phyloP scores from a whole-genome alignment of 495 filamentous ascomycete species.

The Pyrenula aspistea region DNA sequence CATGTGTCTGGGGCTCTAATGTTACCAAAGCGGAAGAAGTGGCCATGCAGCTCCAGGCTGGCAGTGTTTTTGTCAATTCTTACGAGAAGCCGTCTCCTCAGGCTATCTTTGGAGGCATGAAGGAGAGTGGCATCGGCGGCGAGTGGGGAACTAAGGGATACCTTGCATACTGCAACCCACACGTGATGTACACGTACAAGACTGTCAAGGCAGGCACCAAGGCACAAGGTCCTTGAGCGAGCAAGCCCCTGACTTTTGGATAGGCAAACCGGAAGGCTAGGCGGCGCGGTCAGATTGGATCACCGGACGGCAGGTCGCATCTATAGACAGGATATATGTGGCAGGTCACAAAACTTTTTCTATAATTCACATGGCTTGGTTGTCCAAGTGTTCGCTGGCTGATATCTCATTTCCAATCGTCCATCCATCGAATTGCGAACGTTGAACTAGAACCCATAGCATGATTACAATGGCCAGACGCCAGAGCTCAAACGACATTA shows the following conservation, averaged over 20 bases:
- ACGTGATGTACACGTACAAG: constrained; percentile 12
- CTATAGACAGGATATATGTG: not conserved
- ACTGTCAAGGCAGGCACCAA: not conserved
- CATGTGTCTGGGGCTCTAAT: constrained; percentile 44
- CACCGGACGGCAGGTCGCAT: not conserved
- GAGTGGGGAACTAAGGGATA: constrained; percentile 50
- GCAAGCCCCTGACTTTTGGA: not conserved
- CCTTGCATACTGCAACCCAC: constrained; percentile 46
- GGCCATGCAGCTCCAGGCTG: constrained; percentile 37
- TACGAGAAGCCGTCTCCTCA: constrained; percentile 36
- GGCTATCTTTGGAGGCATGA: constrained; percentile 50
- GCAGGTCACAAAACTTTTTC: no score
- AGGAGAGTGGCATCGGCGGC: constrained; percentile 53
- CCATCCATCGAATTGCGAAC: no score
- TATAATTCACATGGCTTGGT: no score
- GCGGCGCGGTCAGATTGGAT: not conserved
- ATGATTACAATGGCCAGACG: no score
- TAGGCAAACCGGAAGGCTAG: not conserved
- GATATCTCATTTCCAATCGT: no score
- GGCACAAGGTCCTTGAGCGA: not conserved
- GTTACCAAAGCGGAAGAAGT: constrained; percentile 34
- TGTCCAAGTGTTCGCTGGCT: no score
- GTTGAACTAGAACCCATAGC: no score
- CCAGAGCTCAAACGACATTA: no score
- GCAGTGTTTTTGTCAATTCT: constrained; percentile 46